phyloP scores from a whole-genome alignment of 148 eudicot species.

The Cornus controversa region DNA sequence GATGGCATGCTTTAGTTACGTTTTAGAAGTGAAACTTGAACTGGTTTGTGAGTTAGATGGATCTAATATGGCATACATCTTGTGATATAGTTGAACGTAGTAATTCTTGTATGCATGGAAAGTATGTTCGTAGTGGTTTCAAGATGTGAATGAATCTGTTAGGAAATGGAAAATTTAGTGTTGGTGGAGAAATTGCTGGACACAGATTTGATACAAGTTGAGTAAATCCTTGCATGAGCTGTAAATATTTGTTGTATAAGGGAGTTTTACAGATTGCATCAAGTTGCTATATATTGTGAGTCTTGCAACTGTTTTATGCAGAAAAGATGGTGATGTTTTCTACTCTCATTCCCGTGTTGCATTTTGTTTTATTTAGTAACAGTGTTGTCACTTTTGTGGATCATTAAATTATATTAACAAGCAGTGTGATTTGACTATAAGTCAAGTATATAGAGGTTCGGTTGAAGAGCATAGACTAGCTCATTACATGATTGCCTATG shows the following conservation, averaged over 20 bases:
- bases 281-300: background rate
- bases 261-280: background rate
- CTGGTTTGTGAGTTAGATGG: background rate
- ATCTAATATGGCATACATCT: background rate
- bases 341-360: background rate
- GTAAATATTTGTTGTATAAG: background rate
- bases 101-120: background rate
- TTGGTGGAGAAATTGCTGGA: background rate
- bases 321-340: background rate
- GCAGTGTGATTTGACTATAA: background rate
- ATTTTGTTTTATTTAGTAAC: background rate
- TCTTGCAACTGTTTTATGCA: too few species aligned
- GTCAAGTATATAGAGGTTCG: background rate
- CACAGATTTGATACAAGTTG: too few species aligned
- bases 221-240: too few species aligned
- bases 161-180: too few species aligned
- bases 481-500: background rate
- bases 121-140: too few species aligned
- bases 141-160: too few species aligned
- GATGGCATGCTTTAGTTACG: background rate
- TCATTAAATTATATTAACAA: background rate
- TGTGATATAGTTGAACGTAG: background rate
- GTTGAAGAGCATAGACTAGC: background rate
- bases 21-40: background rate
- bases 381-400: background rate